These are phyloP conservation scores for Saccharomycopsis synnaedendra DNA, from an alignment of 805 yeast genomes.

Conservation along the genomic window DNA sequence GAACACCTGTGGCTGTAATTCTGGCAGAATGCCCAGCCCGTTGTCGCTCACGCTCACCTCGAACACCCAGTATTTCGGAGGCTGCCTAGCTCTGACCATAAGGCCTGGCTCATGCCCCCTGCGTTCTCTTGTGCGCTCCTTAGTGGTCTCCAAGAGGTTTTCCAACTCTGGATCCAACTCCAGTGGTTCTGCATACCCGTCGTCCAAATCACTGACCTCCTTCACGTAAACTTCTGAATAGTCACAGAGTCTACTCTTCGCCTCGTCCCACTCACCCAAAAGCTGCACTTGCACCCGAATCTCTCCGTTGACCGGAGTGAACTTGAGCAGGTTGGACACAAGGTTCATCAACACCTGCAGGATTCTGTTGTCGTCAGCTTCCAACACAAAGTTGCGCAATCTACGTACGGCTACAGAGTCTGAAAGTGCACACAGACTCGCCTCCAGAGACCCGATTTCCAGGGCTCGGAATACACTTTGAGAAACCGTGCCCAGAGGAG, in stretches of 20 bases:
- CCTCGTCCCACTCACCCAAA: conserved; percentile 62
- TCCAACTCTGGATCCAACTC: conserved; percentile 23
- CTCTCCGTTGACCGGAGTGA: conserved; percentile 82
- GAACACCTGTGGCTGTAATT: conserved; percentile 72
- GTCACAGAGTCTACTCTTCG: conserved; percentile 29
- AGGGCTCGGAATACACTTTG: not conserved
- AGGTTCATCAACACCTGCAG: conserved; percentile 88
- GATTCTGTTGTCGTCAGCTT: conserved; percentile 85
- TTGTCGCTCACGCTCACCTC: conserved; percentile 76
- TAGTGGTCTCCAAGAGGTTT: conserved; percentile 4
- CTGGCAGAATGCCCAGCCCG: conserved; percentile 88
- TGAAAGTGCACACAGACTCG: not conserved
- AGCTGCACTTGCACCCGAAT: conserved; percentile 54
- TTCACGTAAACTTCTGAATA: conserved; percentile 37
- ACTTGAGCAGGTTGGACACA: conserved; percentile 82
- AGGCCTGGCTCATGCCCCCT: too few relatives aligned
- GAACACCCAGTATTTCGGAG: conserved; percentile 41
- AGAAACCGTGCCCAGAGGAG: not conserved
- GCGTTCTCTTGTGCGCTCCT: conserved; percentile 6
- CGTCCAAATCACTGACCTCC: conserved; percentile 21
- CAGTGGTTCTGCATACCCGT: not conserved
- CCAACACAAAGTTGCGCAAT: conserved; percentile 51
- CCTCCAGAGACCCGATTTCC: not conserved
- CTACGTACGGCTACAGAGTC: conserved; percentile 23
- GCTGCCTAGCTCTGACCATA: conserved; percentile 16